A percentile compares a stretch with the other conserved stretches of the same genome.
phyloP scores from a whole-genome alignment of 1,284 basidiomycete genomes.

The Boletus subluridellus region DNA sequence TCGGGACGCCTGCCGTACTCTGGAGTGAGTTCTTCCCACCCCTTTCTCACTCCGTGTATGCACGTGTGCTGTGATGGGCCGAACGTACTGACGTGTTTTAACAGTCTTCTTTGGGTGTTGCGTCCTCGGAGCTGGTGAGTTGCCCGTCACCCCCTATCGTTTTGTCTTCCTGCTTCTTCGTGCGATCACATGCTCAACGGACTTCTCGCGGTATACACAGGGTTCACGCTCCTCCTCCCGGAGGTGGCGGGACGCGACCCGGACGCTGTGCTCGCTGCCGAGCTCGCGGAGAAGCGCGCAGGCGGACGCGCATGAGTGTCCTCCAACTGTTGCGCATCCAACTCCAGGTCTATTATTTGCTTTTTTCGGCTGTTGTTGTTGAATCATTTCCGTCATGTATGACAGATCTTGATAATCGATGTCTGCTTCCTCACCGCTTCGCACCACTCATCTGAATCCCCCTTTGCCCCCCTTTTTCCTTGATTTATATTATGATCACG shows the following conservation, averaged over 20 bases:
- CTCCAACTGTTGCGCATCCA: not conserved
- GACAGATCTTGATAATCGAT: not conserved
- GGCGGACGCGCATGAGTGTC: not conserved
- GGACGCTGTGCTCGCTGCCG: slow-evolving; percentile 58
- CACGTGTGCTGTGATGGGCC: not conserved
- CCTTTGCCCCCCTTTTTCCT: too few species aligned
- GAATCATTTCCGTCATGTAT: not conserved
- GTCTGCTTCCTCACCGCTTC: not conserved
- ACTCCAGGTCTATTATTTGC: not conserved
- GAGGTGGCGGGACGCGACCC: slow-evolving; percentile 76
- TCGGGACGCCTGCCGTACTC: slow-evolving; percentile 59
- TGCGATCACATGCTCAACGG: not conserved
- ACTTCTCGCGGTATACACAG: slow-evolving; percentile 23
- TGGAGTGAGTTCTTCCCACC: slow-evolving; percentile 52
- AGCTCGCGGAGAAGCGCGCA: slow-evolving; percentile 39
- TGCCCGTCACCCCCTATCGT: not conserved
- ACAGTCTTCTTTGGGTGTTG: slow-evolving; percentile 61
- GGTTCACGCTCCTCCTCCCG: slow-evolving; percentile 69
- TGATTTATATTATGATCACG: not conserved
- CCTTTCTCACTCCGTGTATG: slow-evolving; percentile 16
- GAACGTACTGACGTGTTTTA: slow-evolving; percentile 6
- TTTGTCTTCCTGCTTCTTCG: not conserved
- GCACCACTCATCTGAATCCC: not conserved
- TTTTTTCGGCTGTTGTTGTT: not conserved
- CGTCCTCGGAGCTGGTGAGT: slow-evolving; percentile 49